Conservation (phyloP, 345 rosid species). For the Eucalyptus camaldulensis region DNA sequence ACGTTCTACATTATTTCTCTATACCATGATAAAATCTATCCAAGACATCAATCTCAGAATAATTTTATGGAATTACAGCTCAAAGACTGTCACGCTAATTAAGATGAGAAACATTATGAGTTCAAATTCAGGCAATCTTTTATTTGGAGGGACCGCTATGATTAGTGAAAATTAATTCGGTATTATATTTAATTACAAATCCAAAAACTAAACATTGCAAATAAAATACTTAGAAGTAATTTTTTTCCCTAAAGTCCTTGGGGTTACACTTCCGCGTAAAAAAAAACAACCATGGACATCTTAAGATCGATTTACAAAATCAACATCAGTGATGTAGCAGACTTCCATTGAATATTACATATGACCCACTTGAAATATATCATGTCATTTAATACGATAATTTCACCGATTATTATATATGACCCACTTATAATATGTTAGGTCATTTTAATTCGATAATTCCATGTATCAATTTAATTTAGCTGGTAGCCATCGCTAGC, state of each 20-base stretch:
- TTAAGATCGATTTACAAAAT: not conserved
- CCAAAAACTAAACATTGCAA: not conserved
- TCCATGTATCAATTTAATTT: not conserved
- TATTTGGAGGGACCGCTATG: not conserved
- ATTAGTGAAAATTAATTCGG: not conserved
- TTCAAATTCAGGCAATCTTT: not conserved
- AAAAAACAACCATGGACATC: not conserved
- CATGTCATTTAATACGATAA: not conserved
- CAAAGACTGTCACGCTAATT: not conserved
- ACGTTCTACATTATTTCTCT: not conserved
- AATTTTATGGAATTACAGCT: not conserved
- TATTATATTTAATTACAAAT: not conserved
- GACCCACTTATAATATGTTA: not conserved
- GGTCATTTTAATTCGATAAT: not conserved
- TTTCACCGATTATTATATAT: not conserved
- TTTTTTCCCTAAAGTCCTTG: not conserved
- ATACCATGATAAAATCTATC: not conserved
- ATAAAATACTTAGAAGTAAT: not conserved
- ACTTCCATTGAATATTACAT: not conserved
- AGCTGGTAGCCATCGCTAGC: not conserved
- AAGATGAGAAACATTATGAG: not conserved
- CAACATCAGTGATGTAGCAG: not conserved
- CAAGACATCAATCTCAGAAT: not conserved
- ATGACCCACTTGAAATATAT: not conserved
- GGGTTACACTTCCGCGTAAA: not conserved